These are phyloP conservation scores for Pestalotiopsis sp. DNA, from an alignment of 2,329 filamentous ascomycete genomes.

Conservation along the genomic window DNA sequence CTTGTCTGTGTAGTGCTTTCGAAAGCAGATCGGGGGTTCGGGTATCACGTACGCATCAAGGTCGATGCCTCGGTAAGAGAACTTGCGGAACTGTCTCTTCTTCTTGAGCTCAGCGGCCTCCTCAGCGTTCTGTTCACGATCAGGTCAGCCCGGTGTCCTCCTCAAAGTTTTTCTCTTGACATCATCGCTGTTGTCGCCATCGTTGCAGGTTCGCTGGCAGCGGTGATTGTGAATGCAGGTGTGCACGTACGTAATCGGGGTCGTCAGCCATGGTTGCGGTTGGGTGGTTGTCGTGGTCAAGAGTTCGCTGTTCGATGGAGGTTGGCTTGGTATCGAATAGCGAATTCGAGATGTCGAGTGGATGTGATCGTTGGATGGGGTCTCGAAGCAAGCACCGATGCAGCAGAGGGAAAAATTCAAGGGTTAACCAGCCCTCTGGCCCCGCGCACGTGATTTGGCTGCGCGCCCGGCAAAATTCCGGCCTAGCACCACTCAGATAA, in stretches of 20 bases:
- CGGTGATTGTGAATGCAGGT: neutral
- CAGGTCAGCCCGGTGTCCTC: conserved; percentile 32
- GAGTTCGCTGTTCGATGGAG: conserved; percentile 45
- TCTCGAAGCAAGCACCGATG: neutral
- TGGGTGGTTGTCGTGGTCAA: conserved; percentile 36
- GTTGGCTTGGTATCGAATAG: conserved; percentile 38
- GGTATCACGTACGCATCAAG: conserved; percentile 86
- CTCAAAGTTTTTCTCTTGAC: neutral
- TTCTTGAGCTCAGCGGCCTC: conserved; percentile 99
- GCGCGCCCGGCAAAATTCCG: conserved; percentile 1
- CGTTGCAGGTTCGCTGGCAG: neutral
- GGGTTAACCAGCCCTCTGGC: conserved; percentile 9
- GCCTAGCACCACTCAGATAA: neutral
- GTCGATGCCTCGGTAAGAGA: conserved; percentile 98
- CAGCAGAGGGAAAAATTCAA: conserved; percentile 9
- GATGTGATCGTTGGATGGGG: conserved; percentile 4
- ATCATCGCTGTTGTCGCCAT: neutral
- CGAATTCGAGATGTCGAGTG: conserved; percentile 33
- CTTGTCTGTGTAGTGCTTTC: neutral
- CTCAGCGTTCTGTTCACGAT: conserved; percentile 77
- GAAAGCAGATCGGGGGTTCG: neutral
- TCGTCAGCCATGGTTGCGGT: conserved; percentile 78
- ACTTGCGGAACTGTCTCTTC: conserved; percentile 99
- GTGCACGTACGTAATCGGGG: conserved; percentile 75
- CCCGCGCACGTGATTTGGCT: conserved; percentile 11